Conservation (phyloP, 768 basidiomycete genomes). For the Agrocybe pediades region DNA sequence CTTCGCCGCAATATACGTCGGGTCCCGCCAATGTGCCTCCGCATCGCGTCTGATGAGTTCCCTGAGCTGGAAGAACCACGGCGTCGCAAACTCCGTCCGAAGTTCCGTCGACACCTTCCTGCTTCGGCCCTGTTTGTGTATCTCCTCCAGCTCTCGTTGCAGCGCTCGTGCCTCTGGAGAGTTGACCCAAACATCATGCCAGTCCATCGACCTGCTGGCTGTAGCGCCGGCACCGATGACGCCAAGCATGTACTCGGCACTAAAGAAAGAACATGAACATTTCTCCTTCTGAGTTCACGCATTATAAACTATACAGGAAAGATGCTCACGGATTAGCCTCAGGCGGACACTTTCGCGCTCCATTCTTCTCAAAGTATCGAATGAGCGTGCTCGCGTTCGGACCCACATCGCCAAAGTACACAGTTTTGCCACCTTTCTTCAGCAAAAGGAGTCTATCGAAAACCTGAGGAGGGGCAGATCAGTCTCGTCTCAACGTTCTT, state of each 20-base stretch:
- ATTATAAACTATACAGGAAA: not conserved
- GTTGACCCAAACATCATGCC: slow-evolving; percentile 58
- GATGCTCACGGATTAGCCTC: slow-evolving; percentile 71
- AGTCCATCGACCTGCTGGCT: slow-evolving; percentile 53
- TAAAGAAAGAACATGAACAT: slow-evolving; percentile 18
- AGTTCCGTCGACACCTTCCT: slow-evolving; percentile 38
- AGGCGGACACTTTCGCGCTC: slow-evolving; percentile 58
- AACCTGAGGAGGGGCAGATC: slow-evolving; percentile 25
- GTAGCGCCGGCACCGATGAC: slow-evolving; percentile 78
- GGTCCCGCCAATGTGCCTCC: slow-evolving; percentile 53
- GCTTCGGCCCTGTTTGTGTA: slow-evolving; percentile 50
- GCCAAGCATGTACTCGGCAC: slow-evolving; percentile 67
- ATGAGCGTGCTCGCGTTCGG: slow-evolving; percentile 62
- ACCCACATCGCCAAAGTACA: slow-evolving; percentile 77
- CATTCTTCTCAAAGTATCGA: slow-evolving; percentile 74
- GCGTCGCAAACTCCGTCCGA: slow-evolving; percentile 50
- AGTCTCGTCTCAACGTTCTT: not conserved
- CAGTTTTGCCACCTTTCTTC: slow-evolving; percentile 74
- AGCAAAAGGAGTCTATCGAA: slow-evolving; percentile 81
- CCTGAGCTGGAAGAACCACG: slow-evolving; percentile 51
- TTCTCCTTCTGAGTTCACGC: no score
- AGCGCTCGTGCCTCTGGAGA: slow-evolving; percentile 44
- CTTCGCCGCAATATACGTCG: slow-evolving; percentile 64
- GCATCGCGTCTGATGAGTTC: slow-evolving; percentile 47
- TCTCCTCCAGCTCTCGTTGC: slow-evolving; percentile 42